Evolutionary conservation across 2,329 filamentous ascomycete species (phyloP).

Genomic region (Pseudophaeomoniella oleicola): DNA sequence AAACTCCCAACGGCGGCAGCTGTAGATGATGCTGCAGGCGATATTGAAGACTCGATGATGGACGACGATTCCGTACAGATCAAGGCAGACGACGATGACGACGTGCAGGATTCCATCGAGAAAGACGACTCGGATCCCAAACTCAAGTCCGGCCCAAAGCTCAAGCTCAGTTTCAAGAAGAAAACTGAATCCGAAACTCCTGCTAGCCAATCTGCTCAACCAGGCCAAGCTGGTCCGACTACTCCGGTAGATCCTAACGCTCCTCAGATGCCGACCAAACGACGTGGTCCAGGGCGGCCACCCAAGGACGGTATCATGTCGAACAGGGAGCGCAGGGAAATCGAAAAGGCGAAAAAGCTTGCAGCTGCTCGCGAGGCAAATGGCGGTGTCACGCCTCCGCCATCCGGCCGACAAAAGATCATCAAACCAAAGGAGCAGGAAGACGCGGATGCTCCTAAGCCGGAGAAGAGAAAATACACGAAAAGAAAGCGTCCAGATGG

Average conservation of each 20-base stretch:
- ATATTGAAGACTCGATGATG: slow-evolving; percentile 7
- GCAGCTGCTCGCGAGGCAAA: slow-evolving; percentile 29
- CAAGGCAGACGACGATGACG: slow-evolving; percentile 6
- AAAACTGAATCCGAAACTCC: neutral
- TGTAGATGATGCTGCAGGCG: slow-evolving; percentile 19
- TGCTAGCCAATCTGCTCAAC: neutral
- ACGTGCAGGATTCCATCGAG: slow-evolving; percentile 13
- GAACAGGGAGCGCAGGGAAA: slow-evolving; percentile 43
- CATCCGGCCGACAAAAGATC: slow-evolving; percentile 15
- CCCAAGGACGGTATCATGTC: slow-evolving; percentile 56
- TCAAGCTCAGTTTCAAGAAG: neutral
- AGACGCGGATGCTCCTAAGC: slow-evolving; percentile 19
- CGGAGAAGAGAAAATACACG: slow-evolving; percentile 33
- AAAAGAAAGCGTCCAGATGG: slow-evolving; percentile 31
- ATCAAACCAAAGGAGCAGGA: slow-evolving; percentile 17
- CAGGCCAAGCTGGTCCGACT: no score
- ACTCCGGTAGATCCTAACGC: neutral
- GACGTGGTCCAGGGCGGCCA: slow-evolving; percentile 43
- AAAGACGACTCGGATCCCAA: neutral
- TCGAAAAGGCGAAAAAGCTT: slow-evolving; percentile 38
- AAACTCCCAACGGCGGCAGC: slow-evolving; percentile 23
- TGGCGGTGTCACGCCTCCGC: slow-evolving; percentile 28
- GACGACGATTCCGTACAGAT: slow-evolving; percentile 12
- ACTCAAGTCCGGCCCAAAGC: neutral
- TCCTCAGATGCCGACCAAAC: neutral